phyloP scores from a whole-genome alignment of 2,329 filamentous ascomycete species.

The Botrytis paeoniae region DNA sequence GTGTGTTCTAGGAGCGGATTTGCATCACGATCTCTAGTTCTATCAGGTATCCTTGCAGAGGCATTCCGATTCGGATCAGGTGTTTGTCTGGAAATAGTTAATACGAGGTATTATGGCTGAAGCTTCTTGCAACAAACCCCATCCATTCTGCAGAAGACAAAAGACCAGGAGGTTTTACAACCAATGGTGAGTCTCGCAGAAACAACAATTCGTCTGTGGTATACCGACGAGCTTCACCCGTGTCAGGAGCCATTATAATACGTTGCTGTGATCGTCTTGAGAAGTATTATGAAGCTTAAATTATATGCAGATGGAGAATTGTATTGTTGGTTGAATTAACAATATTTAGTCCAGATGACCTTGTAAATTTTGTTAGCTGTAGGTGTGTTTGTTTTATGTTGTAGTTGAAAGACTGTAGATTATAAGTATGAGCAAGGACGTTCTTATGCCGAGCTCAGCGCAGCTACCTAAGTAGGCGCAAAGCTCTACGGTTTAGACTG shows the following conservation, averaged over 20 bases:
- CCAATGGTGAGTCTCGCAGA: slow-evolving; percentile 74
- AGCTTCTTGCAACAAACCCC: slow-evolving; percentile 59
- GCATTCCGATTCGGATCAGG: slow-evolving; percentile 35
- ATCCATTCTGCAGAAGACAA: slow-evolving; percentile 94
- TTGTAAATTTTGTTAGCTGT: background rate
- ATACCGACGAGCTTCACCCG: slow-evolving; percentile 48
- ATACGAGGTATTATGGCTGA: slow-evolving; percentile 5
- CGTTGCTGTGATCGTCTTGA: background rate
- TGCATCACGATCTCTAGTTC: slow-evolving; percentile 42
- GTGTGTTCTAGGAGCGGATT: slow-evolving; percentile 35
- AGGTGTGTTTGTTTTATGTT: background rate
- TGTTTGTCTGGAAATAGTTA: slow-evolving; percentile 33
- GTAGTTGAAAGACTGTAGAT: background rate
- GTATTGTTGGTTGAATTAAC: background rate
- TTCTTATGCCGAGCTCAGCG: slow-evolving; percentile 1
- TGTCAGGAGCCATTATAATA: slow-evolving; percentile 35
- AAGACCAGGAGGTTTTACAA: slow-evolving; percentile 72
- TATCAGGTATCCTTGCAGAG: slow-evolving; percentile 44
- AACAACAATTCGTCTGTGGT: slow-evolving; percentile 71
- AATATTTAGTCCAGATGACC: background rate
- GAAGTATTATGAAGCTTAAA: background rate
- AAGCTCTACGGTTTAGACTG: background rate
- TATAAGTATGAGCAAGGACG: background rate
- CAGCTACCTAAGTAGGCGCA: slow-evolving; percentile 14
- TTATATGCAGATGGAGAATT: background rate